Evolutionary conservation across 2,329 filamentous ascomycete genomes (phyloP), one percentile per base, ranked within the genome.

Genomic region (Penicillium expansum): DNA sequence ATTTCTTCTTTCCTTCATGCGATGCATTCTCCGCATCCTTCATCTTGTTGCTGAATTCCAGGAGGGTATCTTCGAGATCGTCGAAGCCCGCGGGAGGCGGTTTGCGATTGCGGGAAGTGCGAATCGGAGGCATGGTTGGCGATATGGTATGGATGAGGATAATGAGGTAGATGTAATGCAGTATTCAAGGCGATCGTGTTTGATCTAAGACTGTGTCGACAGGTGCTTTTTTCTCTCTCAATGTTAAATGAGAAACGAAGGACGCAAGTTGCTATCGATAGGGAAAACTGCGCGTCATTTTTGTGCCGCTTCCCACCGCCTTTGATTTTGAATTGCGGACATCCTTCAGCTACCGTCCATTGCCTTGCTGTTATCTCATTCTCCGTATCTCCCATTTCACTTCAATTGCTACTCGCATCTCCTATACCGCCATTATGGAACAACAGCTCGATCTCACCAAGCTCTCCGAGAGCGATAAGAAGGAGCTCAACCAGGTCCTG

Each of bases 21-120:
- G 91, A 88, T 47, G 92, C 89, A 76, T 95, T 96, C 73, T 97
- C 92, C 51, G 94, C 94, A 69, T 88, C 85, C 71, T 87, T 87
- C 84, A 87, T 86, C 72, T 86, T 86, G 74, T 86, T 87, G 68
- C 78, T 77, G 73, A 87, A 87, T 64, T 87, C 85, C 51, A 88
- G 80, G 10, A 88, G 80, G 3, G 84, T 87, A 71, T 88, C 85
- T 77, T 88, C 85, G 70, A 87, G 82, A 65, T 87, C 85, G 63
- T 86, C 84, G 76, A 87, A 88, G 71, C 85, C 85, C 41, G 83
- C 83, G 57, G 85, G 85, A 50, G 85, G 85, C 51, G 85, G 81
- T 74, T 87, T 87, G 70, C 83, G 83, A 68, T 80, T 84, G 69
- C 80, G 80, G 55, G 82, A 76, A 38, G 80, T 82, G 61, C 85